These are phyloP conservation scores for Malassezia psittaci DNA, from an alignment of 1,284 basidiomycete species.

Conservation along the genomic window DNA sequence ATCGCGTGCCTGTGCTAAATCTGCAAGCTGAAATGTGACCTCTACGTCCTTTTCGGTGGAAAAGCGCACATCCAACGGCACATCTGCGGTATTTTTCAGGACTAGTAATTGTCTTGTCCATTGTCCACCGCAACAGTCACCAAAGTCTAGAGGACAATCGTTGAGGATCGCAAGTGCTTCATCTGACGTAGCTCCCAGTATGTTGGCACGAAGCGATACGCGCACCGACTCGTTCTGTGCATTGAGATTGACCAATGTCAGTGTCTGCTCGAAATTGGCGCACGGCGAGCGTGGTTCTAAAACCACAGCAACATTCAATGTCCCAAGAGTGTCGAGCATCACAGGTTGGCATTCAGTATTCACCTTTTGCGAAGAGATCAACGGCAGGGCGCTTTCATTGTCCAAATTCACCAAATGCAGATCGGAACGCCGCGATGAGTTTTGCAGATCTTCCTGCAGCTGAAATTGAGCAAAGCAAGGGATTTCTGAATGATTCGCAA, in stretches of 20 bases:
- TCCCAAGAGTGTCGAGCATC: conserved; percentile 24
- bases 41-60: conserved; percentile 49
- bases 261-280: conserved; percentile 39
- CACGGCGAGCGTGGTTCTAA: conserved; percentile 23
- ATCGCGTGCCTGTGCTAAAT: conserved; percentile 31
- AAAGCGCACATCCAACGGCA: conserved; percentile 51
- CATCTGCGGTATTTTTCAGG: conserved; percentile 50
- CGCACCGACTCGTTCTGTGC: conserved; percentile 31
- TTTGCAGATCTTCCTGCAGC: conserved; percentile 27
- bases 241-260: conserved; percentile 40
- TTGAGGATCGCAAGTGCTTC: conserved; percentile 49
- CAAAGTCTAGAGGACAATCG: conserved; percentile 51
- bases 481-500: conserved; percentile 36
- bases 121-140: conserved; percentile 50
- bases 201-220: conserved; percentile 40
- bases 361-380: conserved; percentile 18
- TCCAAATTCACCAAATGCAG: conserved; percentile 22
- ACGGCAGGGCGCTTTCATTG: conserved; percentile 19
- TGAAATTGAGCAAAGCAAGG: conserved; percentile 39
- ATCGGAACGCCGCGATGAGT: conserved; percentile 31
- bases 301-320: conserved; percentile 5
- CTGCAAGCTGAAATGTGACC: conserved; percentile 51
- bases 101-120: conserved; percentile 51
- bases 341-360: conserved; percentile 21
- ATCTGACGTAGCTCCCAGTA: conserved; percentile 45